Conservation (phyloP, 208 protist genomes). For the Giardia muris region DNA sequence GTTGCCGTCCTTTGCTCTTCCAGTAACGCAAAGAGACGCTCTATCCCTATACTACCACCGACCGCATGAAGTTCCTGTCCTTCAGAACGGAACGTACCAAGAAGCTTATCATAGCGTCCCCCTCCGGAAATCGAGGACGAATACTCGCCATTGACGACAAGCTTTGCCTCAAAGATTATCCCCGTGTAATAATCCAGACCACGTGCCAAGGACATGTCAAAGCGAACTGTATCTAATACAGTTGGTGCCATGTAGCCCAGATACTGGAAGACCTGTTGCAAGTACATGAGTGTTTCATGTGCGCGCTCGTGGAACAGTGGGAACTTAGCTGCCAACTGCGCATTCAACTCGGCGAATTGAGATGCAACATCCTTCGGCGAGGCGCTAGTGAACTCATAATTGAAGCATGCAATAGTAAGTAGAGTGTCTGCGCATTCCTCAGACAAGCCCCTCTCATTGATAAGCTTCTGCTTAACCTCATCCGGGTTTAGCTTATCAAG, state of each 20-base stretch:
- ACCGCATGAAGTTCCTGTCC: conserved; percentile 57
- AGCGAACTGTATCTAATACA: conserved; percentile 44
- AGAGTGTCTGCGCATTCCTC: not conserved
- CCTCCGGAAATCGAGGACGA: conserved; percentile 60
- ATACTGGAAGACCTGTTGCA: not conserved
- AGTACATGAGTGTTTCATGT: not conserved
- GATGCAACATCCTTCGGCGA: not conserved
- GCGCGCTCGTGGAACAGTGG: not conserved
- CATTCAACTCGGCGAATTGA: not conserved
- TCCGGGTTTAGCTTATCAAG: conserved; percentile 61
- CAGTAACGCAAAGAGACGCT: conserved; percentile 60
- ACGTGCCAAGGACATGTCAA: conserved; percentile 58
- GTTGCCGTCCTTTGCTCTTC: conserved; percentile 34
- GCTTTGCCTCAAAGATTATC: conserved; percentile 60
- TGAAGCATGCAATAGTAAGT: not conserved
- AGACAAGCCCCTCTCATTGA: conserved; percentile 17
- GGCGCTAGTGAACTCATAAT: not conserved
- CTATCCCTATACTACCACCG: conserved; percentile 61
- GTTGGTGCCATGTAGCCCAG: not conserved
- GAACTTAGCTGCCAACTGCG: not conserved
- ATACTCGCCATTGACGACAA: conserved; percentile 18
- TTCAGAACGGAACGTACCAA: conserved; percentile 54
- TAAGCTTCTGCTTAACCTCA: conserved; percentile 56
- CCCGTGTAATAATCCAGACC: conserved; percentile 74
- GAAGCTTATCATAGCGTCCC: conserved; percentile 62